Evolutionary conservation across 306 rosid genomes (phyloP).

Genomic region (Geum urbanum): DNA sequence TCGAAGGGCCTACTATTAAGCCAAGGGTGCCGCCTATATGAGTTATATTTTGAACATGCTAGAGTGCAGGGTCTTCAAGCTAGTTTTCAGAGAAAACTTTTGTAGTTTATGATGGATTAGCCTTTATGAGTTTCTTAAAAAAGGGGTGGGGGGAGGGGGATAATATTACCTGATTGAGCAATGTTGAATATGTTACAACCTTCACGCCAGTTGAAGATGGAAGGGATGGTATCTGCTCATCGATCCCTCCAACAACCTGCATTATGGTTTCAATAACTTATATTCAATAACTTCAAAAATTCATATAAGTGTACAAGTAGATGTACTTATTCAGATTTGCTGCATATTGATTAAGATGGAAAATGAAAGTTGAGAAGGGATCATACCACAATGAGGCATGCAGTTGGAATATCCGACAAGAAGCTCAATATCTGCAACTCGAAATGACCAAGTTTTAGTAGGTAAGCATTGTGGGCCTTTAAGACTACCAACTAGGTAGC

Average conservation of each 20-base stretch:
- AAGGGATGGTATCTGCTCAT: slow-evolving; percentile 77
- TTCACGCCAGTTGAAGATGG: slow-evolving; percentile 78
- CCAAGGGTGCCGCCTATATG: not conserved
- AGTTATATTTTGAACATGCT: not conserved
- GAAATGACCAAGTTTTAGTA: slow-evolving; percentile 23
- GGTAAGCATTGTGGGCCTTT: not conserved
- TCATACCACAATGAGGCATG: slow-evolving; percentile 89
- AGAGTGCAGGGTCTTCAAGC: not conserved
- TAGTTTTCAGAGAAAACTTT: not conserved
- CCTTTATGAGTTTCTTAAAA: not conserved
- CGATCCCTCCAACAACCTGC: slow-evolving; percentile 88
- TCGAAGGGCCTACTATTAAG: not conserved
- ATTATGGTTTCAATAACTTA: slow-evolving; percentile 9
- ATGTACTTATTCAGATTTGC: not conserved
- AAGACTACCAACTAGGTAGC: no score
- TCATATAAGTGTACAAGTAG: slow-evolving; percentile 7
- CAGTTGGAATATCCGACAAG: slow-evolving; percentile 79
- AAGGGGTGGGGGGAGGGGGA: no score
- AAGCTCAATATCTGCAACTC: slow-evolving; percentile 78
- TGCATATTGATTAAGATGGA: not conserved
- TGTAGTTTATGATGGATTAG: not conserved
- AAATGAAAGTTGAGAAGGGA: slow-evolving; percentile 19
- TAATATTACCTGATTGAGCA: slow-evolving; percentile 65
- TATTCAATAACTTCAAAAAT: not conserved
- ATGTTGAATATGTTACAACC: slow-evolving; percentile 66